Evolutionary conservation across 371 early-diverging fungal species (phyloP), one percentile per base, ranked within the genome.

Genomic region (Mortierella sp.): DNA sequence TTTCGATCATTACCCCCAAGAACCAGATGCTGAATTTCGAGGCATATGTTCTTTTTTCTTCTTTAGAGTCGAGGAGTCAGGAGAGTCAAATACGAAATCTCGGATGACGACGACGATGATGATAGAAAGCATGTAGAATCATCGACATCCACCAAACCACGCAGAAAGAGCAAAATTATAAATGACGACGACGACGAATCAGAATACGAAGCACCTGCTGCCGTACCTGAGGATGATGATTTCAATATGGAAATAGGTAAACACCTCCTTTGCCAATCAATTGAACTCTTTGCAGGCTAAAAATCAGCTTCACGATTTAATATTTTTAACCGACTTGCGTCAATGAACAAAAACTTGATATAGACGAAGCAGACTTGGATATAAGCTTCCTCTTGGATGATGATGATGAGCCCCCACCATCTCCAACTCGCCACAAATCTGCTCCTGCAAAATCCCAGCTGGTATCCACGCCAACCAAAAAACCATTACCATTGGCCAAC

Each of bases 91-190:
- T 84, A 83, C 33, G 70, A 82, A 43, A 61, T 77, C 33, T 81
- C 84, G 1, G 86, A 85, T 57, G 79, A 83, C 21, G 85, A 84
- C 0, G 84, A 84, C 2, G 87, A 84, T 9, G 77, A 70, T 4
- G 74, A 65, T 15, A 43, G 40, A 36, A 58, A 13, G 38, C 52
- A 0, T 43, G 36, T 52, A 38, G 63, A 53, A 28, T 53, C 28
- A 13, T 60, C 52, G 21, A 67, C 59, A 32, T 28, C 28, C 28
- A 28, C 28, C 28, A 28, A 28, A 28, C 72, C 65, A 19, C 71
- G 38, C 61, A 71, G 66, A 70, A 73, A 74, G 63, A 40, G 41
- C 71, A 73, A 28, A 71, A 70, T 60, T 48, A 70, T 22, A 36
- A 28, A 67, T 10, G 84, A 84, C 47, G 80, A 85, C 64, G 80